These are phyloP conservation scores for Colletotrichum cereale DNA, from an alignment of 2,329 filamentous ascomycete species.

Conservation along the genomic window DNA sequence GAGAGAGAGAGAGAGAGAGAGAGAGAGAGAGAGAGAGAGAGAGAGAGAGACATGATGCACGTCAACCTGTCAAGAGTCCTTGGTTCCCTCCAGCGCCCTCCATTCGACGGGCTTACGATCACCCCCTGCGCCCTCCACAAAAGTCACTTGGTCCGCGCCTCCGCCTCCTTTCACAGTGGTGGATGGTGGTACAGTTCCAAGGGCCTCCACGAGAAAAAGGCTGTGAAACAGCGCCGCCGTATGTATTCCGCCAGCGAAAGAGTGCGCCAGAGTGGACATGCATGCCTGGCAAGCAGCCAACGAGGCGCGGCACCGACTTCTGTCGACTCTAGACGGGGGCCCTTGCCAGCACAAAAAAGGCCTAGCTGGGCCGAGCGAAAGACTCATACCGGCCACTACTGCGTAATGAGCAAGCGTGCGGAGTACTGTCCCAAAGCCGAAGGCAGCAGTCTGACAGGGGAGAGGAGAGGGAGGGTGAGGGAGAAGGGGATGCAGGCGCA, in stretches of 20 bases:
- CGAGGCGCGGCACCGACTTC: constrained; percentile 3
- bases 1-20: not conserved
- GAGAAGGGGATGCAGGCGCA: constrained; percentile 8
- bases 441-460: constrained; percentile 37
- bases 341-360: constrained; percentile 17
- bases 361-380: constrained; percentile 15
- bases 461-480: too few species aligned
- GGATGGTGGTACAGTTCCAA: not conserved
- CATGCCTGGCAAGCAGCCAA: not conserved
- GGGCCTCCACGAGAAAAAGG: constrained; percentile 12
- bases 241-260: constrained; percentile 10
- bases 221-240: not conserved
- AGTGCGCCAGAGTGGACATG: constrained; percentile 10
- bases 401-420: not conserved
- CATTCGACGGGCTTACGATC: constrained; percentile 31
- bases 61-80: constrained; percentile 8
- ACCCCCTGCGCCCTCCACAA: constrained; percentile 25
- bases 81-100: constrained; percentile 35
- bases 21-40: not conserved
- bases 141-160: constrained; percentile 27
- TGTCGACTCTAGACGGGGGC: constrained; percentile 3
- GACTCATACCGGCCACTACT: constrained; percentile 36
- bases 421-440: not conserved
- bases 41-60: constrained; percentile 2
- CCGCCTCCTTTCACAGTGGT: constrained; percentile 8